Evolutionary conservation across 1,139 yeast species (phyloP).

Genomic region (Citeromyces hawaiiensis): DNA sequence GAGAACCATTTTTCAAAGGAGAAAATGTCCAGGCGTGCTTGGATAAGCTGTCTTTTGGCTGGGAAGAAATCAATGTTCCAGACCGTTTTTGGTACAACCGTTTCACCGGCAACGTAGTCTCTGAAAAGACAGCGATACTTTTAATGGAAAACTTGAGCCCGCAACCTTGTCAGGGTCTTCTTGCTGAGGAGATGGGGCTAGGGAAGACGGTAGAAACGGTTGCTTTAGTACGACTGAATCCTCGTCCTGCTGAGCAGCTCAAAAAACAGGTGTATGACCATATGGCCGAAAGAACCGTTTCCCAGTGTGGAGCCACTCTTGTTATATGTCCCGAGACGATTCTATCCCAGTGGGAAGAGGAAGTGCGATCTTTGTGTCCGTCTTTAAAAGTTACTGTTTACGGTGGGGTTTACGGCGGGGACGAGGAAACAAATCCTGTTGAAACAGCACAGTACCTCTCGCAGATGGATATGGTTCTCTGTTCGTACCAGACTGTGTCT

Average conservation of each 20-base stretch:
- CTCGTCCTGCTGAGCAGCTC: conserved; percentile 20
- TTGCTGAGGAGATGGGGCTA: conserved; percentile 94
- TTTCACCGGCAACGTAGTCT: conserved; percentile 32
- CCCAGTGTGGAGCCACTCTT: conserved; percentile 54
- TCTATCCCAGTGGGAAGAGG: conserved; percentile 73
- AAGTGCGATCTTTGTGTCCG: conserved; percentile 46
- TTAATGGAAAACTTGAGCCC: conserved; percentile 10
- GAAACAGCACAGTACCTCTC: conserved; percentile 21
- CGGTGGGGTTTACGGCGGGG: conserved; percentile 35
- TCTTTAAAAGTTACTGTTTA: conserved; percentile 46
- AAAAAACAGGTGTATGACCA: conserved; percentile 18
- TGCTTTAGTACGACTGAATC: conserved; percentile 48
- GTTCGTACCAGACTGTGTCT: conserved; percentile 61
- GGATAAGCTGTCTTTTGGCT: conserved; percentile 36
- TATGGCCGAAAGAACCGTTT: conserved; percentile 32
- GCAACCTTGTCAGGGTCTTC: conserved; percentile 45
- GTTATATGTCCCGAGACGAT: conserved; percentile 81
- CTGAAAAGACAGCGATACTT: conserved; percentile 17
- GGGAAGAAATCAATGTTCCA: conserved; percentile 22
- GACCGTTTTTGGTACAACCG: conserved; percentile 29
- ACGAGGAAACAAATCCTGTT: conserved; percentile 21
- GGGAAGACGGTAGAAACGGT: conserved; percentile 87
- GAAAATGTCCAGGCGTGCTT: conserved; percentile 14
- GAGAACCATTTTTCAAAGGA: conserved; percentile 5
- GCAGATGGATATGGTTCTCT: conserved; percentile 57